These are phyloP conservation scores for Quercus agrifolia DNA, from an alignment of 306 rosid genomes.

Conservation along the genomic window DNA sequence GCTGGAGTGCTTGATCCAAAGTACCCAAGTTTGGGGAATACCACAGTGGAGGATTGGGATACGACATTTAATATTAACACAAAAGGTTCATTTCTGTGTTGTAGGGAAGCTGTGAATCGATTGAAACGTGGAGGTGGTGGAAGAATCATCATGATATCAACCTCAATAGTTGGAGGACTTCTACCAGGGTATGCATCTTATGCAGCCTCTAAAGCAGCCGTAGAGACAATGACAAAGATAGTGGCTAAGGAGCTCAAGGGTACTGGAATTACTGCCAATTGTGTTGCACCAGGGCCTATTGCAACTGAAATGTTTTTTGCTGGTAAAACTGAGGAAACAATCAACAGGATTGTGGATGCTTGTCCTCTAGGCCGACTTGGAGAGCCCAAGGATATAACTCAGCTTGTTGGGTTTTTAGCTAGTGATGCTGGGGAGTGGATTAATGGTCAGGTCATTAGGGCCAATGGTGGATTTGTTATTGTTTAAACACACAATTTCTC, in stretches of 20 bases:
- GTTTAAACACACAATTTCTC: background rate
- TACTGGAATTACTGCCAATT: constrained; percentile 35
- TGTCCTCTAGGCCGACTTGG: constrained; percentile 52
- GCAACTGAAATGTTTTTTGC: constrained; percentile 43
- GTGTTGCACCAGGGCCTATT: constrained; percentile 48
- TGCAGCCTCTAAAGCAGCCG: constrained; percentile 49
- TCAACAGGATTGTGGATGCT: constrained; percentile 19
- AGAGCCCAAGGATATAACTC: constrained; percentile 35
- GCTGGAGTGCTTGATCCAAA: constrained; percentile 46
- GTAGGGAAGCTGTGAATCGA: constrained; percentile 39
- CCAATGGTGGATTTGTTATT: constrained; percentile 37
- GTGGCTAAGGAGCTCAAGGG: constrained; percentile 58
- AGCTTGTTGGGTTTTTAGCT: constrained; percentile 44
- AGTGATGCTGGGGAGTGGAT: constrained; percentile 49
- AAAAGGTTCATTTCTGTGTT: constrained; percentile 34
- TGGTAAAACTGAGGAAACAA: constrained; percentile 36
- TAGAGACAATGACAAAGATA: constrained; percentile 44
- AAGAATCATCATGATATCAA: constrained; percentile 34
- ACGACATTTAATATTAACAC: constrained; percentile 37
- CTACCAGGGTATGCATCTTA: constrained; percentile 40
- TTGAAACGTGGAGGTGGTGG: constrained; percentile 36
- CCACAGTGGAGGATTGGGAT: constrained; percentile 38
- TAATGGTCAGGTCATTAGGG: constrained; percentile 49
- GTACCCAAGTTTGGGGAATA: constrained; percentile 31
- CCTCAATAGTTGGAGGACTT: constrained; percentile 24